A percentile compares a stretch with the other conserved stretches of the same genome.
Conservation (phyloP, 2,329 filamentous ascomycete species). For the Myotisia sp. region DNA sequence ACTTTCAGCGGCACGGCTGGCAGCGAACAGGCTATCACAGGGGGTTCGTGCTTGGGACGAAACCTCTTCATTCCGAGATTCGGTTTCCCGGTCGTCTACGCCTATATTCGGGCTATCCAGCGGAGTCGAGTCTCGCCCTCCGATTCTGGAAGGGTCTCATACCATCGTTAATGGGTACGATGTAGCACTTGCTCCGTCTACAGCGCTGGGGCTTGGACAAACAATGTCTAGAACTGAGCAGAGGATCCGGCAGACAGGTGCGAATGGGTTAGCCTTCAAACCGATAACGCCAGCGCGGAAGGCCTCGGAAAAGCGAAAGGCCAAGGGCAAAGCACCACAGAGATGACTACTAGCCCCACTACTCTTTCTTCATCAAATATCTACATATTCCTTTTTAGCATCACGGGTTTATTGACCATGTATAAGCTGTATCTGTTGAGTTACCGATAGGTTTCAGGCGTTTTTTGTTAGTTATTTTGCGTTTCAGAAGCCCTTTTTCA, state of each 20-base stretch:
- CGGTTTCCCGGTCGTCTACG: constrained; percentile 10
- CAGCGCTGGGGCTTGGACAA: constrained; percentile 24
- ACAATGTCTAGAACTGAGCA: constrained; percentile 31
- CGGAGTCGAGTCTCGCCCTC: constrained; percentile 2
- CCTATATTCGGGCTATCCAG: constrained; percentile 6
- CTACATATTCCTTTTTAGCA: too few relatives aligned
- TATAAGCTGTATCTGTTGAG: too few relatives aligned
- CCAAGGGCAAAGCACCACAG: constrained; percentile 1
- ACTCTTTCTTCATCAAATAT: too few relatives aligned
- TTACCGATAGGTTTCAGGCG: too few relatives aligned
- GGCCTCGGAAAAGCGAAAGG: constrained; percentile 4
- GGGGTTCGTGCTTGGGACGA: constrained; percentile 23
- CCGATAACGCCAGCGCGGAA: constrained; percentile 7
- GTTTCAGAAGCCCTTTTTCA: too few relatives aligned
- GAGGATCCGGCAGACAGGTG: constrained; percentile 30
- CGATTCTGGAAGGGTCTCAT: constrained; percentile 13
- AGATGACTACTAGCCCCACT: too few relatives aligned
- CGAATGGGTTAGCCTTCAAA: constrained; percentile 28
- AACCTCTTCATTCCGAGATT: constrained; percentile 15
- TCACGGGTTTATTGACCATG: too few relatives aligned
- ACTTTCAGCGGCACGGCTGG: constrained; percentile 28
- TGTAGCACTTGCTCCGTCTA: constrained; percentile 27
- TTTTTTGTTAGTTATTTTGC: too few relatives aligned
- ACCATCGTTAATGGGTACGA: constrained; percentile 25
- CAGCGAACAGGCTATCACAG: constrained; percentile 25